These are phyloP conservation scores for Crepidotus variabilis DNA, from an alignment of 768 basidiomycete species.

Conservation along the genomic window DNA sequence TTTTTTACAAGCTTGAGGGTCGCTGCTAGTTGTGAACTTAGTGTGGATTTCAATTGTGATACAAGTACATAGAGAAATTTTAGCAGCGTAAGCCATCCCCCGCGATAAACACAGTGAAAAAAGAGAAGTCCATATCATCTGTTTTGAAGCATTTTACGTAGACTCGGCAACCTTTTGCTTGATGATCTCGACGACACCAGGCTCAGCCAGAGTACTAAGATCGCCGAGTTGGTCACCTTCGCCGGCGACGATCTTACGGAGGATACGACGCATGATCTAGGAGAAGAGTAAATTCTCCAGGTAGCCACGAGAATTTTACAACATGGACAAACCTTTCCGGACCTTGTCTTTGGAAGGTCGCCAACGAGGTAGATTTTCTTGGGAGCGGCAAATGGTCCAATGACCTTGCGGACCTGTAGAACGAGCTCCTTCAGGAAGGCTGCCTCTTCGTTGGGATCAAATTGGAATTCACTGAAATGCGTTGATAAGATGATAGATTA, in stretches of 20 bases:
- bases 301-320: background rate
- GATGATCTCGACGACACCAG: constrained; percentile 78
- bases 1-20: too few species aligned
- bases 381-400: constrained; percentile 96
- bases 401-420: constrained; percentile 94
- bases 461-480: constrained; percentile 66
- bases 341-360: constrained; percentile 92
- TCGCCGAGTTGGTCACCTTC: constrained; percentile 96
- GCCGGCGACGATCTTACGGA: constrained; percentile 94
- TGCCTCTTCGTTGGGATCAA: constrained; percentile 65
- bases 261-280: constrained; percentile 88
- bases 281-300: background rate
- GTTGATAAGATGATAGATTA: background rate
- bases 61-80: background rate
- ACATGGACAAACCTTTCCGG: constrained; percentile 71
- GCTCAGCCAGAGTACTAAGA: constrained; percentile 90
- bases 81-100: background rate
- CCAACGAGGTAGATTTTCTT: constrained; percentile 84
- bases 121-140: background rate
- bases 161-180: constrained; percentile 67
- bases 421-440: constrained; percentile 81
- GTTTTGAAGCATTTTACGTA: background rate
- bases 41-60: too few species aligned
- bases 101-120: background rate
- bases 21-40: too few species aligned